A percentile compares a stretch with the other conserved stretches of the same genome.
Conservation (phyloP, 306 rosid genomes). For the cucumber (Cucumis sativus) region Cucumber_9930_V3 NC_026655.2:20915501-20916000, state of each 20-base stretch:
- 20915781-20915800: no score
- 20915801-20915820: not conserved
- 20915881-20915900: no score
- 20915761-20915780: no score
- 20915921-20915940: no score
- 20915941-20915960: not conserved
- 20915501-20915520: constrained; percentile 8
- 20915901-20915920: no score
- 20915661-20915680: not conserved
- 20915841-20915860: no score
- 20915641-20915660: not conserved
- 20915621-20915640: not conserved
- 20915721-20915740: no score
- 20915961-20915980: not conserved
- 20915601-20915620: not conserved
- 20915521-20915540: not conserved
- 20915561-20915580: not conserved
- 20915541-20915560: not conserved
- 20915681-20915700: not conserved
- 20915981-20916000: not conserved
- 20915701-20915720: not conserved
- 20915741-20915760: not conserved
- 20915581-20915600: not conserved
- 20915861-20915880: no score
- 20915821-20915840: no score